These are phyloP conservation scores for Arxiozyma slooffiae DNA, from an alignment of 1,139 yeast genomes.

Conservation along the genomic window DNA sequence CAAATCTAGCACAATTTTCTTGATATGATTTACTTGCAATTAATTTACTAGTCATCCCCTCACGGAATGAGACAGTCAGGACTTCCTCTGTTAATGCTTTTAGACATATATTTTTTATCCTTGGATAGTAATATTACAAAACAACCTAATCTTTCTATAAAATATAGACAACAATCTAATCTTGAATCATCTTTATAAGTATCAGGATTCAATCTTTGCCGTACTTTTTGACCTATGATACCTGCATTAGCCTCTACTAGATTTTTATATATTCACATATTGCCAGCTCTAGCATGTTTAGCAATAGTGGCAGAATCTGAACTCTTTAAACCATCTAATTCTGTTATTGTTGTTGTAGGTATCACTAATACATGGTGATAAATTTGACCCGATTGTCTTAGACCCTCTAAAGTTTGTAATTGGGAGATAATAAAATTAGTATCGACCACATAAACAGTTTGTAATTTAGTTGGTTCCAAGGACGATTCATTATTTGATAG, in stretches of 20 bases:
- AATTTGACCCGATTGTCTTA: constrained; percentile 35
- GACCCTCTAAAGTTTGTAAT: constrained; percentile 43
- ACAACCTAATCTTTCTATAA: constrained; percentile 36
- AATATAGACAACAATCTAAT: constrained; percentile 71
- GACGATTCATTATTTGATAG: background rate
- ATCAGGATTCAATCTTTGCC: constrained; percentile 40
- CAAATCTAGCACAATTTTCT: constrained; percentile 34
- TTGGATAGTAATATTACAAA: constrained; percentile 64
- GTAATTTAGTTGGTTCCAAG: constrained; percentile 5
- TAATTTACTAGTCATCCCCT: constrained; percentile 49
- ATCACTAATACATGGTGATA: constrained; percentile 48
- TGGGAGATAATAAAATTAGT: constrained; percentile 71
- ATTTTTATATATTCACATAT: constrained; percentile 63
- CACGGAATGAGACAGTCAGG: constrained; percentile 55
- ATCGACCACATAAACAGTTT: constrained; percentile 48
- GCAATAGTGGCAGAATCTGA: constrained; percentile 36
- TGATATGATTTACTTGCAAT: constrained; percentile 44
- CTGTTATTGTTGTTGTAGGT: constrained; percentile 62
- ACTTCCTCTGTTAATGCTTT: constrained; percentile 64
- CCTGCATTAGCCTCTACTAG: constrained; percentile 44
- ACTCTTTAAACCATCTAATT: constrained; percentile 69
- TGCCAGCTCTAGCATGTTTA: constrained; percentile 60
- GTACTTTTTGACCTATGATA: constrained; percentile 56
- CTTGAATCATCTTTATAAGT: constrained; percentile 69
- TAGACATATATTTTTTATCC: constrained; percentile 71